Base-by-base conservation (phyloP, 805 yeast genomes). In the Kodamaea laetipori region DNA sequence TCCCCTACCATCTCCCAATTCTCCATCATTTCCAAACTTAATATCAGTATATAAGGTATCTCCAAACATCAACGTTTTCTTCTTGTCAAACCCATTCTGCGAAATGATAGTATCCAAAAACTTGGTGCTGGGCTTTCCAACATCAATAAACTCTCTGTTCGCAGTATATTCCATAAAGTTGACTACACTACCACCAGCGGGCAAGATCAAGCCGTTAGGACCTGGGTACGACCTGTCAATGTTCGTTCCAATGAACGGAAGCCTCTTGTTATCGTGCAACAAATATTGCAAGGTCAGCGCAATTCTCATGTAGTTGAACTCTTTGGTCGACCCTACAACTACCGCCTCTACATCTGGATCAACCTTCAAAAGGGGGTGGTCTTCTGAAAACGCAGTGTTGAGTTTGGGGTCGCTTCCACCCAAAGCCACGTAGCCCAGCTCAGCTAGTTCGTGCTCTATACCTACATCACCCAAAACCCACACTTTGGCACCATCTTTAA, bases 381-480 rank as follows among this genome's bases (percentile, higher is more conserved):
- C 50, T 2, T 58, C 55, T 23, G 55, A 53, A 49, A 62, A 67
- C 2, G 54, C 58, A 0, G 24, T 40, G 39, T 66, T 53, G n/a
- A 67, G 50, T 1, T 50, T 42, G 2, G 52, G 30, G 35, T 66
- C 67, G 7, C 63, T 57, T 4, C 73, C 73, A 17, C 73, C 73
- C 9, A 64, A 41, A 0, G 73, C 63, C 1, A 59, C 42, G 41
- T 63, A 69, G 1, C 71, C 72, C 21, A 46, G 48, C 30, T 63
- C 66, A 23, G 30, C 39, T 23, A 69, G 49, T 39, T 69, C 73
- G 16, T 61, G 55, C 44, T 63, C 71, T 11, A 69, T 66, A 0
- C 74, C 74, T 4, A 37, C 35, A 36, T 67, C 73, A 8, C 74
- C 74, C 27, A 67, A 53, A 1, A 69, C 71, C 74, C 74, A 69